Evolutionary conservation across 2,329 filamentous ascomycete species (phyloP), one percentile per base, ranked within the genome.

Genomic region (Zasmidium cellare): DNA sequence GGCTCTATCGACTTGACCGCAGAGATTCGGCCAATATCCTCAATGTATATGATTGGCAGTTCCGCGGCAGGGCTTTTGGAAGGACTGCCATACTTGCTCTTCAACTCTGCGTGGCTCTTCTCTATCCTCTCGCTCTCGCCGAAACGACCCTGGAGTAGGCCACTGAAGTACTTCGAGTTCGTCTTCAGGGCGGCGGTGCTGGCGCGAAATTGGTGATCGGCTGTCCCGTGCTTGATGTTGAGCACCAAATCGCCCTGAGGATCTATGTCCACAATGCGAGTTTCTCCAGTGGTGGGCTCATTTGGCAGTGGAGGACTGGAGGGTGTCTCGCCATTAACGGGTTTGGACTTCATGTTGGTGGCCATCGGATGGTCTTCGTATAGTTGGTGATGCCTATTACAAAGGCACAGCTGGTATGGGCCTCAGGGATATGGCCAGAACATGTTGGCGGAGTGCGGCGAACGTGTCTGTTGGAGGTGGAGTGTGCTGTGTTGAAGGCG

Each of bases 11-110:
- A 76, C 63, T 87, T 85, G 31, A 88, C 82, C 7, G 82, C 80
- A 7, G 87, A 89, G 20, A 87, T 87, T 59, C 86, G 82, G 59
- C 90, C 89, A 28, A 91, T 83, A 66, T 91, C 86, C 1, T 80
- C 76, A 66, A 92, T 87, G 46, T 75, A 66, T 54, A 92, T 79
- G 69, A 80, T 78, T 1, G 89, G 88, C n/a, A 92, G 78, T 28
- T 84, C 79, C 1, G 71, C 63, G 9, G 75, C 65, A 9, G 79
- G 77, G 11, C 54, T 61, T 9, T 65, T 51, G 16, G 73, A 74
- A 1, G 85, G 78, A 46, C 76, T 76, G 23, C 82, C 66, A 52
- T 81, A 78, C 22, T 74, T 70, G 9, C 79, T 66, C 2, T 75
- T 73, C 16, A 91, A 77, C 2, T 74, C 71, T 3, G 75, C 76